Evolutionary conservation across 2,329 filamentous ascomycete species (phyloP).

Genomic region (Leptosphaerulina australis): DNA sequence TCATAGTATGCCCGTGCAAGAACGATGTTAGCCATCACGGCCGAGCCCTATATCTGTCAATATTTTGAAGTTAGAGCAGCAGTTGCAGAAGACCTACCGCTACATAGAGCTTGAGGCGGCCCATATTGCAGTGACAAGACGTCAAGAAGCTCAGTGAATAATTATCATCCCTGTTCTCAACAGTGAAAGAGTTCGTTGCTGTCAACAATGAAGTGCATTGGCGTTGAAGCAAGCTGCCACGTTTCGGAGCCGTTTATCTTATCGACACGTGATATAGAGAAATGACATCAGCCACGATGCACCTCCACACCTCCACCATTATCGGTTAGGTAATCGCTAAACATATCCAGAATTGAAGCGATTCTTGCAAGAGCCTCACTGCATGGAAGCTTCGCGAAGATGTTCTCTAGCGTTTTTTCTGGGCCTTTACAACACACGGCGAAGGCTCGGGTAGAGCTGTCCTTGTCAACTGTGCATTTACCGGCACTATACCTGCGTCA

Average conservation of each 20-base stretch:
- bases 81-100: conserved; percentile 29
- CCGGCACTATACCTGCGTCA: conserved; percentile 3
- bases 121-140: conserved; percentile 31
- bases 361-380: neutral
- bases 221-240: conserved; percentile 20
- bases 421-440: neutral
- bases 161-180: conserved; percentile 21
- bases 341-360: neutral
- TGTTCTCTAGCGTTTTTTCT: neutral
- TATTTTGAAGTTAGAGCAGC: conserved; percentile 6
- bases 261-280: conserved; percentile 15
- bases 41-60: conserved; percentile 62
- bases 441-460: conserved; percentile 5
- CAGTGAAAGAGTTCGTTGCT: conserved; percentile 8
- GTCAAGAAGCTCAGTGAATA: conserved; percentile 15
- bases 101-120: conserved; percentile 45
- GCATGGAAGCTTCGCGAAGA: neutral
- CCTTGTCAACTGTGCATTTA: conserved; percentile 20
- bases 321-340: neutral
- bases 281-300: conserved; percentile 14
- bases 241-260: conserved; percentile 15
- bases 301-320: conserved; percentile 8
- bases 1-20: conserved; percentile 91
- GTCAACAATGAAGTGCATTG: conserved; percentile 2
- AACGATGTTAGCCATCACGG: conserved; percentile 81